phyloP scores from a whole-genome alignment of 306 rosid genomes.

The Dicorynia guianensis region DNA sequence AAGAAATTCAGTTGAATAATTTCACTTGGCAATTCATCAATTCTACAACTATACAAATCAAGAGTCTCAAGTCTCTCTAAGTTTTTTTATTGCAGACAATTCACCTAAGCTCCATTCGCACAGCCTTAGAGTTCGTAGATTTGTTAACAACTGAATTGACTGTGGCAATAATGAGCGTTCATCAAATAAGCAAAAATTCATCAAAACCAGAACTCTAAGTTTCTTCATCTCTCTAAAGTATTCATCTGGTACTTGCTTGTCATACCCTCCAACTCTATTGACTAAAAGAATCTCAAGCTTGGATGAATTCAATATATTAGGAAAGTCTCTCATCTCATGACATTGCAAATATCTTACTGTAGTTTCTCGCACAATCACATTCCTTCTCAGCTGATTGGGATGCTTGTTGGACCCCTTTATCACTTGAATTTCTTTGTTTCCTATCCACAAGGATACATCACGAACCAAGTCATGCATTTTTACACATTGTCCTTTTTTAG shows the following conservation, averaged over 20 bases:
- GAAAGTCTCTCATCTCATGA: neutral
- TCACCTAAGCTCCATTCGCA: neutral
- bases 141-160: neutral
- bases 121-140: neutral
- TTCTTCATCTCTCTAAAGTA: neutral
- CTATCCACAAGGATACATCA: neutral
- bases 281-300: neutral
- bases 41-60: neutral
- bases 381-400: neutral
- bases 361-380: no score
- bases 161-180: neutral
- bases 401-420: rapidly evolving
- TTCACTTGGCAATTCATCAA: neutral
- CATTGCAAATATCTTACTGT: neutral
- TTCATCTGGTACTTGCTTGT: neutral
- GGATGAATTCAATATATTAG: neutral
- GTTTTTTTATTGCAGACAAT: neutral
- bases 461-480: slow-evolving; percentile 14
- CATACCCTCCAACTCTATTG: neutral
- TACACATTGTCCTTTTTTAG: rapidly evolving
- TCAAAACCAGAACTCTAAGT: neutral
- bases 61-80: neutral
- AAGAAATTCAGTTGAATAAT: neutral
- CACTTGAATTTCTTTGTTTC: neutral
- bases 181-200: neutral